Conservation (phyloP, 495 filamentous ascomycete species). For the Aspergillus leporis region DNA sequence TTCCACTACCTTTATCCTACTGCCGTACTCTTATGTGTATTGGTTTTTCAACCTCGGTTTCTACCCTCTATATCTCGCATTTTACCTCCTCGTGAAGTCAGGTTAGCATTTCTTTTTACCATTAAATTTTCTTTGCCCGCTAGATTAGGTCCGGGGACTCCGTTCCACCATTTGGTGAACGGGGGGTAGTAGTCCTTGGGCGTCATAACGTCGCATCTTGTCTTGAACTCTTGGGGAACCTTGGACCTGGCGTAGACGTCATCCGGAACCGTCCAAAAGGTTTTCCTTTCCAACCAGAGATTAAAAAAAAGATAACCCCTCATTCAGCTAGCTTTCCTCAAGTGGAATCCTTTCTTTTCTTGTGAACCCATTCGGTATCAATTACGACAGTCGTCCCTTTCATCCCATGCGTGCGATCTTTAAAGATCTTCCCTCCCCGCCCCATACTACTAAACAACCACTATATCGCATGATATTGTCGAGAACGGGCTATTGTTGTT, state of each 20-base stretch:
- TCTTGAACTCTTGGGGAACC: background rate
- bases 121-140: background rate
- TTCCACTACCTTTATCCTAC: too few species aligned
- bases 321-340: too few species aligned
- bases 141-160: constrained; percentile 16
- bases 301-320: constrained; percentile 6
- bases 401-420: background rate
- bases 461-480: constrained; percentile 2
- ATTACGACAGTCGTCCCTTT: background rate
- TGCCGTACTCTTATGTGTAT: background rate
- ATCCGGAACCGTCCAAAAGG: constrained; percentile 21
- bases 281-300: background rate
- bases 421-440: background rate
- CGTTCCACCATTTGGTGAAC: constrained; percentile 15
- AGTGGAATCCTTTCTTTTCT: background rate
- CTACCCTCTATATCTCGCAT: background rate
- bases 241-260: constrained; percentile 27
- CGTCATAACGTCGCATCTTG: constrained; percentile 28
- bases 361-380: background rate
- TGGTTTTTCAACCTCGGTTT: background rate
- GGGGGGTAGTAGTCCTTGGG: constrained; percentile 10
- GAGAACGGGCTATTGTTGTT: background rate
- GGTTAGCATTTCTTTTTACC: background rate
- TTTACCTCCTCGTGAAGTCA: background rate
- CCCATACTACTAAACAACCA: background rate